phyloP scores from a whole-genome alignment of 345 rosid species.

The Hibiscus mutabilis region DNA sequence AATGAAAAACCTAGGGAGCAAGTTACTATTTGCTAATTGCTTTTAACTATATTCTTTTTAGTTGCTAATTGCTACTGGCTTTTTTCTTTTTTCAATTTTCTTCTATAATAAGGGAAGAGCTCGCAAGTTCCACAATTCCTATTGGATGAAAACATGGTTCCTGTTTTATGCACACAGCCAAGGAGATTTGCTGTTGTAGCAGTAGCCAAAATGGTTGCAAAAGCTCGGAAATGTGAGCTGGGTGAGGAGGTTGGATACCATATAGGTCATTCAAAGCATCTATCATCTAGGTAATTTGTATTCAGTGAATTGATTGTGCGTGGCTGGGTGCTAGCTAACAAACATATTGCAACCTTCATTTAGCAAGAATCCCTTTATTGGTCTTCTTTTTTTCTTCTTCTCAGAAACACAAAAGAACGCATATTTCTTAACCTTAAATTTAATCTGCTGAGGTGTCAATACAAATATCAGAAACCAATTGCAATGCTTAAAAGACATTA shows the following conservation, averaged over 20 bases:
- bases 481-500: neutral
- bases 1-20: neutral
- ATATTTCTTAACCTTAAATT: neutral
- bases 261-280: slow-evolving; percentile 71
- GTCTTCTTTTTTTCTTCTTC: neutral
- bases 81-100: slow-evolving; percentile 5
- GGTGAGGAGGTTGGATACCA: slow-evolving; percentile 93
- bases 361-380: neutral
- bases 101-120: slow-evolving; percentile 64
- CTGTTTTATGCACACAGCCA: slow-evolving; percentile 82
- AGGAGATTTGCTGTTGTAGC: slow-evolving; percentile 97
- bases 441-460: neutral
- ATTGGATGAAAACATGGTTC: slow-evolving; percentile 58
- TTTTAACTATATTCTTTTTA: slow-evolving; percentile 4
- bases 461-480: neutral
- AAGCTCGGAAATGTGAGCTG: slow-evolving; percentile 68
- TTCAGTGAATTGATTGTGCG: neutral
- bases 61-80: neutral
- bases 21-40: neutral
- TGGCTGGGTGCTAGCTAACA: neutral
- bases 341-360: neutral
- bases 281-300: slow-evolving; percentile 48
- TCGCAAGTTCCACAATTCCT: slow-evolving; percentile 95
- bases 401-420: neutral
- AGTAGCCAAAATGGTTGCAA: slow-evolving; percentile 89